Percentiles rank a stretch among this genome's conserved stretches.
Conservation (phyloP, 768 basidiomycete genomes). For the Agaricus sinodeliciosus region DNA sequence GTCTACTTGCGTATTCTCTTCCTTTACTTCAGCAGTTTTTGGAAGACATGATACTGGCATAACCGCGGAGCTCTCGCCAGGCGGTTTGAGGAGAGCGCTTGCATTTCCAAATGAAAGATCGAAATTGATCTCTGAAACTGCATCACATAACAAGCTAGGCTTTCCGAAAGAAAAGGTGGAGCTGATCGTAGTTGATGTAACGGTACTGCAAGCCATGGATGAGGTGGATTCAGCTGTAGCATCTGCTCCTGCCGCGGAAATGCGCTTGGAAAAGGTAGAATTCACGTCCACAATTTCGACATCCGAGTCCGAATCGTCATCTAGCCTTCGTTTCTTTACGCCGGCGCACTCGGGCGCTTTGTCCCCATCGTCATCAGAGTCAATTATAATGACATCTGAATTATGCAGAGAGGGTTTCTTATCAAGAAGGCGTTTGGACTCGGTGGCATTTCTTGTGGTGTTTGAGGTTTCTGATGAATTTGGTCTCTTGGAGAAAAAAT, state of each 20-base stretch:
- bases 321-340: conserved; percentile 18
- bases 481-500: conserved; percentile 4
- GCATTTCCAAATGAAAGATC: background rate
- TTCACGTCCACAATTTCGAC: conserved; percentile 7
- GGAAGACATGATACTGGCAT: background rate
- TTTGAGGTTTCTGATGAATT: background rate
- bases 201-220: background rate
- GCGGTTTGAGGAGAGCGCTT: background rate
- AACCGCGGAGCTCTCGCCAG: background rate
- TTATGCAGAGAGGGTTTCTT: background rate
- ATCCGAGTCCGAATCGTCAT: conserved; percentile 7
- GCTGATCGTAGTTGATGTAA: background rate
- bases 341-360: conserved; percentile 23
- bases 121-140: background rate
- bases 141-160: conserved; percentile 12
- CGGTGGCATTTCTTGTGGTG: no score
- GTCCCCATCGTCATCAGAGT: conserved; percentile 52
- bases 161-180: conserved; percentile 13
- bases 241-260: background rate
- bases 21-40: background rate
- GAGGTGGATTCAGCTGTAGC: background rate
- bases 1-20: conserved; percentile 14
- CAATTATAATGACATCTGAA: conserved; percentile 51
- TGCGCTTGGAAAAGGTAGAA: background rate
- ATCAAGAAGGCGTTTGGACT: background rate